phyloP scores from a whole-genome alignment of 805 yeast genomes.

The Pichia nanzhaoensis region DNA sequence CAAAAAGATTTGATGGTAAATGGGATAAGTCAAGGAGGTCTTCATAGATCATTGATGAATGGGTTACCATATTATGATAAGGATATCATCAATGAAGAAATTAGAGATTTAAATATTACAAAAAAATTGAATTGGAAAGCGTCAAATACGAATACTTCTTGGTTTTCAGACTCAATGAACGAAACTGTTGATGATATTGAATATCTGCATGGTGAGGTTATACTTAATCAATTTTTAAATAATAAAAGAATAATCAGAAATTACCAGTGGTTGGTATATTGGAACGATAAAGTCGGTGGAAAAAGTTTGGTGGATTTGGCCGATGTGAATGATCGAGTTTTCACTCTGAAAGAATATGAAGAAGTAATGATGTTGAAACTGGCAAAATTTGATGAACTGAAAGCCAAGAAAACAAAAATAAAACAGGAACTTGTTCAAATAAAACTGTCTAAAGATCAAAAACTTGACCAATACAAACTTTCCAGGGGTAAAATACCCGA shows the following conservation, averaged over 20 bases:
- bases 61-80: slow-evolving; percentile 41
- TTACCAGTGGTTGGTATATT: slow-evolving; percentile 44
- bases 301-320: slow-evolving; percentile 16
- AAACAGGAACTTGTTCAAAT: slow-evolving; percentile 4
- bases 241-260: slow-evolving; percentile 36
- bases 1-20: background rate
- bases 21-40: slow-evolving; percentile 7
- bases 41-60: slow-evolving; percentile 23
- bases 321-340: background rate
- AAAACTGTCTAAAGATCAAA: background rate
- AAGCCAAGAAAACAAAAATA: background rate
- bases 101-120: slow-evolving; percentile 20
- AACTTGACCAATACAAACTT: slow-evolving; percentile 1
- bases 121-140: slow-evolving; percentile 25
- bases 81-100: slow-evolving; percentile 20
- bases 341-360: background rate
- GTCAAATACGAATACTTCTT: slow-evolving; percentile 23
- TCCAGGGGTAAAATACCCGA: background rate
- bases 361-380: background rate
- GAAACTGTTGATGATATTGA: slow-evolving; percentile 40
- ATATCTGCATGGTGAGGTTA: slow-evolving; percentile 43
- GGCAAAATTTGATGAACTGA: slow-evolving; percentile 3
- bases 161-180: slow-evolving; percentile 23
- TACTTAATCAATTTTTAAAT: slow-evolving; percentile 38
- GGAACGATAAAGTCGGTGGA: slow-evolving; percentile 38